Percentiles rank a stretch among this genome's conserved stretches.
Conservation (phyloP, 345 rosid species). For the Salix koriyanagi region DNA sequence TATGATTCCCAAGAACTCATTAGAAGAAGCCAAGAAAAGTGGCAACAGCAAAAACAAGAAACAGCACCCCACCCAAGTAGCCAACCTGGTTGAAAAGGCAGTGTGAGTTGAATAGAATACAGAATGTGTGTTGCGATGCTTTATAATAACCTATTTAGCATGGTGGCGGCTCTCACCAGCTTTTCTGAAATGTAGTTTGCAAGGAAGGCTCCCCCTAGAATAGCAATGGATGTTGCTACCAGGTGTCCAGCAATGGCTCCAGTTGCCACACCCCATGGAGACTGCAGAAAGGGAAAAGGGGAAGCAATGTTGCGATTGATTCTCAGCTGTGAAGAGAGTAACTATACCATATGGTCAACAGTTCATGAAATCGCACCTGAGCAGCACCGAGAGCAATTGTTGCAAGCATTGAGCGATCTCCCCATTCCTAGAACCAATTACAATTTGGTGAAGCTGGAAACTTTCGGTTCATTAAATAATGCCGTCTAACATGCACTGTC, state of each 20-base stretch:
- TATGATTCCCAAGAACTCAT: slow-evolving; percentile 6
- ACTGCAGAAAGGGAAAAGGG: slow-evolving; percentile 34
- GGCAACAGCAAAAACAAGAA: slow-evolving; percentile 80
- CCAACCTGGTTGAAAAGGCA: slow-evolving; percentile 70
- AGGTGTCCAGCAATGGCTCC: slow-evolving; percentile 98
- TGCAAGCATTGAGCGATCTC: slow-evolving; percentile 99
- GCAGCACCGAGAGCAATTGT: slow-evolving; percentile 97
- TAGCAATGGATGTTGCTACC: slow-evolving; percentile 72
- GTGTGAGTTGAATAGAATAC: slow-evolving; percentile 10
- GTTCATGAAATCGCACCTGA: slow-evolving; percentile 45
- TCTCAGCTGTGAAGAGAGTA: neutral
- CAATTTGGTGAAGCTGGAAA: neutral
- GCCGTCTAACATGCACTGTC: neutral
- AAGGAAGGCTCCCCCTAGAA: slow-evolving; percentile 88
- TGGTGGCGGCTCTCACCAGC: slow-evolving; percentile 41
- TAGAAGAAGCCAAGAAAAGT: slow-evolving; percentile 86
- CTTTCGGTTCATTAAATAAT: neutral
- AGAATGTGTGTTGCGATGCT: neutral
- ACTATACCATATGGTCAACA: neutral
- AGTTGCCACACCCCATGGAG: slow-evolving; percentile 93
- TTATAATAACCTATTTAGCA: neutral
- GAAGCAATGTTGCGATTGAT: neutral
- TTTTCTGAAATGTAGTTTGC: slow-evolving; percentile 95
- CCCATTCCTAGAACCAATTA: slow-evolving; percentile 76
- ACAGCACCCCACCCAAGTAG: slow-evolving; percentile 76